These are phyloP conservation scores for Auxenochlorella protothecoides DNA, from an alignment of 139 green algal genomes.

Conservation along the genomic window DNA sequence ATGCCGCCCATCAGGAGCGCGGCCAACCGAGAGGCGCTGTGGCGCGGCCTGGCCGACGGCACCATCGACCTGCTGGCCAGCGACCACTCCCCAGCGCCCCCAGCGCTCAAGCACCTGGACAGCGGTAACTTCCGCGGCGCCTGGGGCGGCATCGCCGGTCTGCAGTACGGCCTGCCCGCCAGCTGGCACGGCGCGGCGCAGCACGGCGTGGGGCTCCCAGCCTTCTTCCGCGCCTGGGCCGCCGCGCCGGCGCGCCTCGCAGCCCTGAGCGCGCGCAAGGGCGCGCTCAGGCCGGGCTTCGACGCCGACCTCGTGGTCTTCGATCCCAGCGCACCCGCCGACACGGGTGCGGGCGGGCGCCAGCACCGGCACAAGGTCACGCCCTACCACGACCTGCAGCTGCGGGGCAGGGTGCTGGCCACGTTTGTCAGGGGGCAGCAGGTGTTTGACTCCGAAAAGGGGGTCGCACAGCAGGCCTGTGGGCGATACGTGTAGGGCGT, in stretches of 20 bases:
- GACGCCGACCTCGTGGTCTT: slow-evolving; percentile 88
- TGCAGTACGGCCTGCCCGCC: slow-evolving; percentile 80
- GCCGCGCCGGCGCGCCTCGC: slow-evolving; percentile 49
- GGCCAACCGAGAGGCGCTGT: slow-evolving; percentile 53
- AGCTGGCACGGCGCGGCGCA: slow-evolving; percentile 49
- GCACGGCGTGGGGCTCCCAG: slow-evolving; percentile 4
- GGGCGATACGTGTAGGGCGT: background rate
- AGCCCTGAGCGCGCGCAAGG: slow-evolving; percentile 51
- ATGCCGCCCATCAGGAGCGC: too few relatives aligned
- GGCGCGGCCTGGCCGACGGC: slow-evolving; percentile 37
- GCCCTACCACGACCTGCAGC: slow-evolving; percentile 40
- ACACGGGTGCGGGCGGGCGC: slow-evolving; percentile 39
- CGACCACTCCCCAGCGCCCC: slow-evolving; percentile 83
- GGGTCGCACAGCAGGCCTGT: slow-evolving; percentile 7
- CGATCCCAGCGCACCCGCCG: slow-evolving; percentile 50
- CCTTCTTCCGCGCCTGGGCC: slow-evolving; percentile 20
- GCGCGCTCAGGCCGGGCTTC: slow-evolving; percentile 46
- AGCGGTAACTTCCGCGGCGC: slow-evolving; percentile 77
- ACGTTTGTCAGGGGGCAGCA: slow-evolving; percentile 62
- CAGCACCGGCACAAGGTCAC: slow-evolving; percentile 63
- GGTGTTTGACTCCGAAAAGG: slow-evolving; percentile 30
- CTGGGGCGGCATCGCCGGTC: slow-evolving; percentile 88
- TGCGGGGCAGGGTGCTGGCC: slow-evolving; percentile 54
- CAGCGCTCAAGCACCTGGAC: slow-evolving; percentile 64
- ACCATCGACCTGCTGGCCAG: slow-evolving; percentile 57